phyloP scores from a whole-genome alignment of 371 early-diverging fungal species.

The Parasitella parasitica region DNA sequence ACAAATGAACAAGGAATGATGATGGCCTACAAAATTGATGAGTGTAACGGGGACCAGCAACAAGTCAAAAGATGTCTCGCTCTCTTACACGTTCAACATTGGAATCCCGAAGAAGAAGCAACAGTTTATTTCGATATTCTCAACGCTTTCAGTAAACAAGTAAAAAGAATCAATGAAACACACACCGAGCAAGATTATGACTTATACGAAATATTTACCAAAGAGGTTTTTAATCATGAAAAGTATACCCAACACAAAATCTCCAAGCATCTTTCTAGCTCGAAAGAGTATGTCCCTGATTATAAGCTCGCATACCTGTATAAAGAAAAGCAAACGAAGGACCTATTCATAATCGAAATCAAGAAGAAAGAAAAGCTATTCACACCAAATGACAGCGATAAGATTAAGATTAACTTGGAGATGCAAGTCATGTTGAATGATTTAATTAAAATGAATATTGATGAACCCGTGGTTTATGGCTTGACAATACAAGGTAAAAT shows the following conservation, averaged over 20 bases:
- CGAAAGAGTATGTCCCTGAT: not conserved
- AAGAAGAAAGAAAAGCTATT: not conserved
- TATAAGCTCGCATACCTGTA: conserved; percentile 5
- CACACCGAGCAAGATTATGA: conserved; percentile 9
- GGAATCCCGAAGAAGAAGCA: not conserved
- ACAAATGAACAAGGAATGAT: not conserved
- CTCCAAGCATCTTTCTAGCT: not conserved
- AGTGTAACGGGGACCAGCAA: not conserved
- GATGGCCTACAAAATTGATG: not conserved
- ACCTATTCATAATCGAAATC: conserved; percentile 3
- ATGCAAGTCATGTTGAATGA: not conserved
- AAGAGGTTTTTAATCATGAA: not conserved
- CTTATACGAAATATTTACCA: conserved; percentile 1
- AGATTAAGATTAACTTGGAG: not conserved
- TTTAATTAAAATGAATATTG: not conserved
- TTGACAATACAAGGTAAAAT: not conserved
- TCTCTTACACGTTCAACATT: not conserved
- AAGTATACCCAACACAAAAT: not conserved
- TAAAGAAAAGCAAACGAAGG: not conserved
- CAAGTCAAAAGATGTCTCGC: not conserved
- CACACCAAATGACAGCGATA: not conserved
- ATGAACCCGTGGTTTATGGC: conserved; percentile 5
- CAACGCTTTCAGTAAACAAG: not conserved
- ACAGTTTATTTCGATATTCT: not conserved
- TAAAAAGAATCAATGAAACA: not conserved